Evolutionary conservation across 1,139 yeast species (phyloP), one percentile per base, ranked within the genome.

Genomic region (Candida sanyaensis): DNA sequence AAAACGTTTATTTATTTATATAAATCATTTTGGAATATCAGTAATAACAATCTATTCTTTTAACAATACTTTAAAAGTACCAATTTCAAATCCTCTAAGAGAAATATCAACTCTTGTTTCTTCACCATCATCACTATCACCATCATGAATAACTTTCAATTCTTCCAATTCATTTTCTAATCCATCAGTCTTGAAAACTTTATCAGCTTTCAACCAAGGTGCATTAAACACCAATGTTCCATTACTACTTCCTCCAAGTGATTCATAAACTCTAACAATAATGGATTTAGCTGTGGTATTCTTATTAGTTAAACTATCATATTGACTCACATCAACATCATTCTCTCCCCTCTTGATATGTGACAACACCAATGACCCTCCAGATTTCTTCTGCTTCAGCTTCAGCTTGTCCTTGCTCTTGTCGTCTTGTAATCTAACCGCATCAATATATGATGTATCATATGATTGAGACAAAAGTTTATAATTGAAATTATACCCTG

Each of bases 311-410:
- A 70, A 68, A 28, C 71, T 66, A 6, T 80, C 79, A 44, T 68
- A 63, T 53, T 49, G 66, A 12, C 64, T 64, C 34, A 80, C 71
- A 46, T 79, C 87, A 34, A 65, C 71, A 62, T 92, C 97, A 61
- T 88, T 92, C 61, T 92, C 98, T 24, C 90, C 91, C 58, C 97
- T 81, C 68, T 93, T 93, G 46, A 93, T 68, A 53, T 90, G 86
- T 8, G 95, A 84, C 50, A 93, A 68, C 9, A 91, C 76, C 51
- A 91, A 71, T 2, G 9, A 17, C 3, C 21, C 21, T 17, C 21
- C 21, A 17, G 21, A 17, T 17, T 17, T 17, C 21, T 17, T 17
- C 21, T 17, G 21, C 21, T n/a, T n/a, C n/a, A n/a, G n/a, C n/a
- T n/a, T n/a, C n/a, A n/a, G n/a, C n/a, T n/a, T n/a, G n/a, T n/a